Conservation (phyloP, 179 eudicot genomes). For the Pouteria campechiana region DNA sequence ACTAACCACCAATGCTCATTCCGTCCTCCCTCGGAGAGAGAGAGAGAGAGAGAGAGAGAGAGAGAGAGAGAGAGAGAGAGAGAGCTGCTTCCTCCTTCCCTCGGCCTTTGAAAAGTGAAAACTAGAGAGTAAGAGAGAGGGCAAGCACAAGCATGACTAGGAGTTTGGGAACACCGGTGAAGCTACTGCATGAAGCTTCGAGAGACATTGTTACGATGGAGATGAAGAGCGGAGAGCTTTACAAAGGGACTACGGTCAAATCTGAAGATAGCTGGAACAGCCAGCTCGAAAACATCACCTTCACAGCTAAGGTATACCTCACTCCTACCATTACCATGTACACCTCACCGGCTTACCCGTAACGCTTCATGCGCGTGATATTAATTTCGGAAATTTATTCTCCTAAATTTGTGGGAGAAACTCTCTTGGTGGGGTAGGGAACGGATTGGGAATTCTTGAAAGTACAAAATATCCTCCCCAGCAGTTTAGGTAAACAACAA, state of each 20-base stretch:
- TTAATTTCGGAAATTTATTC: no score
- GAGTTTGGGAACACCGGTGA: constrained; percentile 86
- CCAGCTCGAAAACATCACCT: constrained; percentile 68
- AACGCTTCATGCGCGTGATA: neutral
- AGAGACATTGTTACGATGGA: constrained; percentile 80
- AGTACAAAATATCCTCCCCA: no score
- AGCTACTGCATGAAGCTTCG: constrained; percentile 78
- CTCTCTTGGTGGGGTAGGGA: no score
- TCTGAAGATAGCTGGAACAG: constrained; percentile 91
- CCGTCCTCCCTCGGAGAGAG: no score
- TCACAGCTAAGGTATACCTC: constrained; percentile 56
- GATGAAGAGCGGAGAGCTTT: constrained; percentile 83
- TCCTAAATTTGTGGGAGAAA: no score
- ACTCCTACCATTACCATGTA: neutral
- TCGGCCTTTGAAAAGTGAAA: no score
- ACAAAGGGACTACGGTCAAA: constrained; percentile 72
- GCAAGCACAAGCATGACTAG: constrained; percentile 43
- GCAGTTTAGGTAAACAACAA: no score
- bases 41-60: no score
- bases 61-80: no score
- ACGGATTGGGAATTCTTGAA: no score
- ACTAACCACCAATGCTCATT: no score
- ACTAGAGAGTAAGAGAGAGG: neutral
- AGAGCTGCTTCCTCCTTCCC: no score
- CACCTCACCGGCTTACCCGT: neutral